Percentiles rank a stretch among this genome's conserved stretches.
phyloP scores from a whole-genome alignment of 2,329 filamentous ascomycete species.

The Nemania sp. region DNA sequence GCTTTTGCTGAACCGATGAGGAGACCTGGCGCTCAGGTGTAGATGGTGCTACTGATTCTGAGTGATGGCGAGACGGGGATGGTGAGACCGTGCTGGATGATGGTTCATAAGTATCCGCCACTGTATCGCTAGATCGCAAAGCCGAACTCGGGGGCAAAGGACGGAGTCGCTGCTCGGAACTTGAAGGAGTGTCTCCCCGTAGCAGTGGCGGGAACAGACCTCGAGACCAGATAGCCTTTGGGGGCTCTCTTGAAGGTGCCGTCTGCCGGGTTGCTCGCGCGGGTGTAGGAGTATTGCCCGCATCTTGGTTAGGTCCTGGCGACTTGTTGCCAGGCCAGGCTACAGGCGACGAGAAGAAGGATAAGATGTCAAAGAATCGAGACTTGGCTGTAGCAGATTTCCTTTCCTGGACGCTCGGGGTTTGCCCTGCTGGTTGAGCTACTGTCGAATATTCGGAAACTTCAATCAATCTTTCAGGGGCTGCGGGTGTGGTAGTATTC shows the following conservation, averaged over 20 bases:
- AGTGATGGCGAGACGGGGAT: conserved; percentile 11
- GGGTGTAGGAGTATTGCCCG: conserved; percentile 17
- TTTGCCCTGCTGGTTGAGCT: conserved; percentile 35
- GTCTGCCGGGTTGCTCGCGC: conserved; percentile 22
- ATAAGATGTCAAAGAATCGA: conserved; percentile 48
- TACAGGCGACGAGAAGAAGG: conserved; percentile 62
- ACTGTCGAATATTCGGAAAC: conserved; percentile 52
- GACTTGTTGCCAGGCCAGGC: conserved; percentile 41
- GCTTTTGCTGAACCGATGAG: conserved; percentile 50
- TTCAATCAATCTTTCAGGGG: conserved; percentile 22
- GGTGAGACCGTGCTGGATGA: conserved; percentile 23
- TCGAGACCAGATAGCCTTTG: conserved; percentile 34
- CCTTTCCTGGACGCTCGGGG: conserved; percentile 27
- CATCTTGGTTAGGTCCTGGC: conserved; percentile 17
- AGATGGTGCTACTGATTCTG: conserved; percentile 26
- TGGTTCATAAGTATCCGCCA: conserved; percentile 35
- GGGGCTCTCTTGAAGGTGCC: conserved; percentile 33
- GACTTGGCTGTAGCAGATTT: conserved; percentile 32
- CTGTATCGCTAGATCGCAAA: conserved; percentile 31
- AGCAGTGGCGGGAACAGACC: conserved; percentile 40
- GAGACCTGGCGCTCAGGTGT: conserved; percentile 27
- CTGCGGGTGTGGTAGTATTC: conserved; percentile 1
- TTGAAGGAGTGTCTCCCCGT: conserved; percentile 42
- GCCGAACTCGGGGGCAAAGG: conserved; percentile 43
- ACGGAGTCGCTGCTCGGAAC: conserved; percentile 38